These are phyloP conservation scores for Xylaria bambusicola DNA, from an alignment of 495 filamentous ascomycete genomes.

Conservation along the genomic window DNA sequence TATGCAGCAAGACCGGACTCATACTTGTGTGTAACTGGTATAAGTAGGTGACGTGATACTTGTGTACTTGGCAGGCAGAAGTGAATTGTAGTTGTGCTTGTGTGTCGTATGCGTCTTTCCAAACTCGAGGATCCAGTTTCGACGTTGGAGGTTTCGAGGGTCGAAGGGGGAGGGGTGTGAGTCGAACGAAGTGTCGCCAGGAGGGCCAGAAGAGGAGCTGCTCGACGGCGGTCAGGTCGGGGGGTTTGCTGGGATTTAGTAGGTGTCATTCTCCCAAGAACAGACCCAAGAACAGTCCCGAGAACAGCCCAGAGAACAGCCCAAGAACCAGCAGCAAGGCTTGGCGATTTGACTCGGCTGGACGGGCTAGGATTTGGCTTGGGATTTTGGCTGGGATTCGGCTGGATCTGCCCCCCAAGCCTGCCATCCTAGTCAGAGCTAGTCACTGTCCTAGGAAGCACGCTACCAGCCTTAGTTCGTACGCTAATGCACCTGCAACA, in stretches of 20 bases:
- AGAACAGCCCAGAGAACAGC: too few relatives aligned
- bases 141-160: too few relatives aligned
- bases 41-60: too few relatives aligned
- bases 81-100: too few relatives aligned
- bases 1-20: background rate
- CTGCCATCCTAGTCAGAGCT: conserved; percentile 4
- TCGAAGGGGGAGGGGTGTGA: background rate
- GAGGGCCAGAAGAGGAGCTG: conserved; percentile 5
- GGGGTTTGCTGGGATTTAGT: conserved; percentile 13
- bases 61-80: background rate
- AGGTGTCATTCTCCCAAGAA: conserved; percentile 1
- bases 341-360: conserved; percentile 4
- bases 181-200: background rate
- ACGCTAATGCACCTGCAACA: conserved; percentile 16
- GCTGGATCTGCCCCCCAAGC: conserved; percentile 5
- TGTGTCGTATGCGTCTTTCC: too few relatives aligned
- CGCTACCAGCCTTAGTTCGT: background rate
- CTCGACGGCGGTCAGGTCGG: background rate
- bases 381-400: too few relatives aligned
- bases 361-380: background rate
- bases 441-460: background rate
- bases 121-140: too few relatives aligned
- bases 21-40: too few relatives aligned
- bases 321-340: conserved; percentile 6
- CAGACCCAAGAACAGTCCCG: too few relatives aligned